Evolutionary conservation across 148 eudicot genomes (phyloP), one percentile per base, ranked within the genome.

Genomic region (Nepenthes mirabilis): DNA sequence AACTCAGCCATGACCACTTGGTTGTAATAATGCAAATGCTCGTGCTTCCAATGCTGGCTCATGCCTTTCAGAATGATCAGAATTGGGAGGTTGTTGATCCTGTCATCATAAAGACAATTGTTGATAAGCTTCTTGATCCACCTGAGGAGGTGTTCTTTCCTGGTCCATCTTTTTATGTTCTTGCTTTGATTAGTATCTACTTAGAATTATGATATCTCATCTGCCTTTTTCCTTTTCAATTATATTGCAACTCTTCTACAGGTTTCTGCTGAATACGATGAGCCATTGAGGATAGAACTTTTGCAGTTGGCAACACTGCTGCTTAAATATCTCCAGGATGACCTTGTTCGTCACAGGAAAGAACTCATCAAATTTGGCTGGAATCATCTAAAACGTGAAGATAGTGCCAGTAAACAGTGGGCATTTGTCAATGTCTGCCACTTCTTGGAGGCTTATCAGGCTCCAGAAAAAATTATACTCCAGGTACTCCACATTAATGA

Each of bases 331-430:
- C 97, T 89, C 58, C 99, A 89, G 74, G 75, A 75, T 73, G 97
- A 94, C 67, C 97, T 94, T 73, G 95, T 94, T 66, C 85, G 82
- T 59, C 96, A 94, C 64, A 79, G 99, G 60, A 94, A 94, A 72
- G 99, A 94, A 78, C 95, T 94, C 51, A 89, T 94, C 51, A 94
- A 94, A 67, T 94, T 94, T 82, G 99, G 99, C 33, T 94, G 99
- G 99, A 89, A 94, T 81, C 99, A 94, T 78, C 99, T 94, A 34
- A 94, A 94, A 71, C 99, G 99, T 66, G 99, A 94, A 79, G 99
- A 94, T 66, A 89, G 97, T 75, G 95, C 99, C 36, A 94, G 97
- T 79, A 94, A 94, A 77, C 99, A 94, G 77, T 94, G 99, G 99
- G 99, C 99, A 60, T 94, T 94, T 75, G 99, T 94, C 58, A 94